phyloP scores from a whole-genome alignment of 2,329 filamentous ascomycete species.

The Venturia oleaginea region DNA sequence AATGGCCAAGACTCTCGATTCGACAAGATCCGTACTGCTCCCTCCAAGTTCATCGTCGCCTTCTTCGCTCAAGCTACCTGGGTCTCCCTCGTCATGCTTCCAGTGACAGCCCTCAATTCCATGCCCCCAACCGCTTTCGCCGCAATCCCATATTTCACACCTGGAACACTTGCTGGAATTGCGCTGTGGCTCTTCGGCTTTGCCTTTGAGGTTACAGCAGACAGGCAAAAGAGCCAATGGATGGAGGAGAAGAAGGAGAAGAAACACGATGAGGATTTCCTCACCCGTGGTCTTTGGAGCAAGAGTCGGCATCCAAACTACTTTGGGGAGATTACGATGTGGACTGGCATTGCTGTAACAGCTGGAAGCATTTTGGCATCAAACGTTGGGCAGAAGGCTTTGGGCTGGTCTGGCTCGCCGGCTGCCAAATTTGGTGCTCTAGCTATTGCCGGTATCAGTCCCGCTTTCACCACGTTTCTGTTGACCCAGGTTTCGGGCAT shows the following conservation, averaged over 20 bases:
- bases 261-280: conserved; percentile 57
- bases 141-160: conserved; percentile 30
- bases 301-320: conserved; percentile 59
- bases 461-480: conserved; percentile 55
- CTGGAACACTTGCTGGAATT: conserved; percentile 46
- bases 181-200: conserved; percentile 51
- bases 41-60: conserved; percentile 44
- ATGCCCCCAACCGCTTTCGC: conserved; percentile 43
- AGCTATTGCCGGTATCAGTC: conserved; percentile 48
- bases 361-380: conserved; percentile 49
- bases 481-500: conserved; percentile 54
- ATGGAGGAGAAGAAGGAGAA: conserved; percentile 51
- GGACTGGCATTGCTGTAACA: conserved; percentile 56
- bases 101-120: conserved; percentile 55
- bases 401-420: conserved; percentile 44
- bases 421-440: conserved; percentile 36
- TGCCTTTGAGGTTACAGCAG: conserved; percentile 51
- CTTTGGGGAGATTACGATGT: conserved; percentile 62
- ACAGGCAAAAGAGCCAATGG: conserved; percentile 57
- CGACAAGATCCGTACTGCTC: conserved; percentile 43
- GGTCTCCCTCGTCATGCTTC: conserved; percentile 50
- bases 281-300: conserved; percentile 54
- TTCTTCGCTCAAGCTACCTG: conserved; percentile 57
- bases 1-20: conserved; percentile 51
- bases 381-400: conserved; percentile 45